These are phyloP conservation scores for Saxophila tyrrhenica DNA, from an alignment of 495 filamentous ascomycete species.

Conservation along the genomic window DNA sequence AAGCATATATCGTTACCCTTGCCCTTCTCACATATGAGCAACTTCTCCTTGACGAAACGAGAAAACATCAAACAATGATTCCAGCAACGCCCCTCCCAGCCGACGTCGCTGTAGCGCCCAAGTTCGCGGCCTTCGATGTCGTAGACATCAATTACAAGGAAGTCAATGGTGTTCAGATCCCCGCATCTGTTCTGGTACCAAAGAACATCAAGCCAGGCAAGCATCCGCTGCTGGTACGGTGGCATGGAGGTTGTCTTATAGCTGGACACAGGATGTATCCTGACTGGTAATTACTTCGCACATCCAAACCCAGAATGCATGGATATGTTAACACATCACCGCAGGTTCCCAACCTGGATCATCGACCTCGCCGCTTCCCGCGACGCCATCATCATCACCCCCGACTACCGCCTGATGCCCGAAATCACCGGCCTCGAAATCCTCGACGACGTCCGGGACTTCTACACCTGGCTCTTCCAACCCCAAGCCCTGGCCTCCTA, in stretches of 20 bases:
- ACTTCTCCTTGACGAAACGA: background rate
- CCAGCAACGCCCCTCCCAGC: background rate
- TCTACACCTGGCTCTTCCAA: slow-evolving; percentile 39
- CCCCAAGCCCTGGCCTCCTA: slow-evolving; percentile 3
- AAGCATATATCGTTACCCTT: background rate
- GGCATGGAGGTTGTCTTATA: slow-evolving; percentile 15
- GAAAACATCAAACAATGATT: background rate
- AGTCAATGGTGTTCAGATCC: slow-evolving; percentile 8
- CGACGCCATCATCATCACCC: slow-evolving; percentile 33
- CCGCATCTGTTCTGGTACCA: slow-evolving; percentile 14
- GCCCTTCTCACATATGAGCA: background rate
- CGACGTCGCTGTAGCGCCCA: background rate
- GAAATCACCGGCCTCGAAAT: slow-evolving; percentile 38
- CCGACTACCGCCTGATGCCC: slow-evolving; percentile 44
- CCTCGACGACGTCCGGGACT: slow-evolving; percentile 38
- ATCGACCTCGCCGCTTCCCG: slow-evolving; percentile 12
- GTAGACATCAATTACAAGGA: slow-evolving; percentile 15
- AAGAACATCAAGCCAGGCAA: slow-evolving; percentile 16
- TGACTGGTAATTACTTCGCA: slow-evolving; percentile 5
- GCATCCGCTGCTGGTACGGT: slow-evolving; percentile 13
- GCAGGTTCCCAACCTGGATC: slow-evolving; percentile 8
- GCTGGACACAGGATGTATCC: slow-evolving; percentile 6
- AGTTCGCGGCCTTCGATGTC: slow-evolving; percentile 12
- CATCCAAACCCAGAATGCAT: background rate
- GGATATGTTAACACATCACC: background rate